phyloP scores from a whole-genome alignment of 108 stramenopile genomes.

The Schizochytrium sp. region DNA sequence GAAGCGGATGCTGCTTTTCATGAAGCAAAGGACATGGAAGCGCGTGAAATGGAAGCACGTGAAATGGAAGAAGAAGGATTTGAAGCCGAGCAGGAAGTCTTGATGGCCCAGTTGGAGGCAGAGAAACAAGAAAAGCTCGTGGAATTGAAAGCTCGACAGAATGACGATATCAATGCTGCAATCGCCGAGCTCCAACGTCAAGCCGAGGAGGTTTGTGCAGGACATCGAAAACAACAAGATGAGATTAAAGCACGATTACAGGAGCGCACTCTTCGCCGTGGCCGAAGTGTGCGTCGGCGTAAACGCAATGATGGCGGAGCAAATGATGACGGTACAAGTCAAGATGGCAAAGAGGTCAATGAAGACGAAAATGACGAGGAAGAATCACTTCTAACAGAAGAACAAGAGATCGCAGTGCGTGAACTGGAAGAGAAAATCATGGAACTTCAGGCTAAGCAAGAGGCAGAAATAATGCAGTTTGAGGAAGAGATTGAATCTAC shows the following conservation, averaged over 20 bases:
- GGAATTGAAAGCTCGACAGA: constrained; percentile 12
- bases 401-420: not conserved
- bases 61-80: constrained; percentile 10
- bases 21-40: not conserved
- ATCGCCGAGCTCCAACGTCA: constrained; percentile 1
- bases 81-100: not conserved
- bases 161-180: constrained; percentile 38
- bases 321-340: not conserved
- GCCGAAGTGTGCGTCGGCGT: constrained; percentile 13
- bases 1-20: constrained; percentile 4
- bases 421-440: not conserved
- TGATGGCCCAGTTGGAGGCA: constrained; percentile 22
- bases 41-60: not conserved
- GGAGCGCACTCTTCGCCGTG: not conserved
- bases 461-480: not conserved
- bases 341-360: not conserved
- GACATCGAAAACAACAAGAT: constrained; percentile 53
- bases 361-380: not conserved
- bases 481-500: not conserved
- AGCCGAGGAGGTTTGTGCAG: constrained; percentile 21
- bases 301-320: too few relatives aligned
- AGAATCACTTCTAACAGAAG: not conserved
- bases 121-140: constrained; percentile 47
- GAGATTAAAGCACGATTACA: constrained; percentile 28
- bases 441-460: constrained; percentile 46